Evolutionary conservation across 1,284 basidiomycete genomes (phyloP), one percentile per base, ranked within the genome.

Genomic region (Fistulina hepatica): DNA sequence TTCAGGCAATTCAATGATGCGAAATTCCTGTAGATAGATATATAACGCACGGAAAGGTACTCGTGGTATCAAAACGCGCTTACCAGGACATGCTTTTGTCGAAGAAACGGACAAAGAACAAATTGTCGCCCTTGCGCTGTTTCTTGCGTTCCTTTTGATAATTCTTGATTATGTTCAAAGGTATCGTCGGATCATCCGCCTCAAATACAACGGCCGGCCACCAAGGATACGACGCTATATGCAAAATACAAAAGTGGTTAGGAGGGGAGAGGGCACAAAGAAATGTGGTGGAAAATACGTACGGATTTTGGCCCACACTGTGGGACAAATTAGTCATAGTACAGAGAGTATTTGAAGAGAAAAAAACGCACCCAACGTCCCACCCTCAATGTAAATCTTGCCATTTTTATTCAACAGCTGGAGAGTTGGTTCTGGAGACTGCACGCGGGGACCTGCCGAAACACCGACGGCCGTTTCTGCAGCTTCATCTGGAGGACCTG

Each of bases 171-270:
- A 83, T 70, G 3, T 59, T 57, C 5, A 47, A 42, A 2, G 79
- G 78, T 21, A 85, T 67, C 1, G 52, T 50, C 3, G 61, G 54
- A 31, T 72, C 67, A 21, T 74, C 67, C 16, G 64, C 61, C 19
- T 75, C 68, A 39, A 60, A 71, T 10, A 81, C 59, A 1, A 74
- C 67, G 15, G 71, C 76, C 26, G 77, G 76, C 72, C 74, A 81
- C 72, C 72, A 81, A 10, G 76, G 77, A 41, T 63, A 78, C 2
- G 71, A 68, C 31, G 59, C 75, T 78, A 41, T 23, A 25, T n/a
- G 28, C 32, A 11, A 5, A 27, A 24, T 16, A 3, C 34, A 21
- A 35, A 33, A 16, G 33, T 37, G 21, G 25, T 12, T 5, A 13
- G 13, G 19, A 8, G 31, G 10, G 10, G 33, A 25, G 21, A 3